Conservation (phyloP, 2,329 filamentous ascomycete species). For the Botrytis deweyae region DNA sequence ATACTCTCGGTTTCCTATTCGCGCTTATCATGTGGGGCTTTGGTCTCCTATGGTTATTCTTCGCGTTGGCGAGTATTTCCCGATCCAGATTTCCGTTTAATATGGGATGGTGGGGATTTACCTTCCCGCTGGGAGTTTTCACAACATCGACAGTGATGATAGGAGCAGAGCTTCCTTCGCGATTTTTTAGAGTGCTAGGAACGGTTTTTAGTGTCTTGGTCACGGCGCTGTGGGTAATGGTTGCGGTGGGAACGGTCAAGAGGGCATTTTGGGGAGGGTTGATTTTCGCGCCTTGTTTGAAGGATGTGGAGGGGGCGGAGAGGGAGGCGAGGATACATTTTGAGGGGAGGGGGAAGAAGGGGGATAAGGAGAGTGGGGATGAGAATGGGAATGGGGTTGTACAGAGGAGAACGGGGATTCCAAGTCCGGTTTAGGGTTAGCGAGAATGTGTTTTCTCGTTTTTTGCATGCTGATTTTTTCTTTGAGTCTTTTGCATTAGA, state of each 20-base stretch:
- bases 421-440: neutral
- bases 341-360: neutral
- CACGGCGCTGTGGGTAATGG: conserved; percentile 55
- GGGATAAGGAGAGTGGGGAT: neutral
- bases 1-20: conserved; percentile 55
- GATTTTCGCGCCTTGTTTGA: conserved; percentile 55
- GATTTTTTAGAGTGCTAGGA: conserved; percentile 56
- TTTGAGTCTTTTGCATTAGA: neutral
- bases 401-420: neutral
- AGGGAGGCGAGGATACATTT: conserved; percentile 15
- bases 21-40: conserved; percentile 58
- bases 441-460: neutral
- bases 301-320: conserved; percentile 35
- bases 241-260: conserved; percentile 49
- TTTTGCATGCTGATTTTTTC: conserved; percentile 13
- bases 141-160: conserved; percentile 49
- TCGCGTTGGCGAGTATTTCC: conserved; percentile 51
- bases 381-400: neutral
- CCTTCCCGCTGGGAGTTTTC: conserved; percentile 59
- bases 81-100: conserved; percentile 55
- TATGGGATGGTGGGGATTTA: conserved; percentile 63
- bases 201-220: conserved; percentile 52
- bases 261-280: conserved; percentile 50
- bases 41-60: conserved; percentile 54
- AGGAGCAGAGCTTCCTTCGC: conserved; percentile 52